phyloP scores from a whole-genome alignment of 257 asterid genomes.

The Solanum phureja region DNA sequence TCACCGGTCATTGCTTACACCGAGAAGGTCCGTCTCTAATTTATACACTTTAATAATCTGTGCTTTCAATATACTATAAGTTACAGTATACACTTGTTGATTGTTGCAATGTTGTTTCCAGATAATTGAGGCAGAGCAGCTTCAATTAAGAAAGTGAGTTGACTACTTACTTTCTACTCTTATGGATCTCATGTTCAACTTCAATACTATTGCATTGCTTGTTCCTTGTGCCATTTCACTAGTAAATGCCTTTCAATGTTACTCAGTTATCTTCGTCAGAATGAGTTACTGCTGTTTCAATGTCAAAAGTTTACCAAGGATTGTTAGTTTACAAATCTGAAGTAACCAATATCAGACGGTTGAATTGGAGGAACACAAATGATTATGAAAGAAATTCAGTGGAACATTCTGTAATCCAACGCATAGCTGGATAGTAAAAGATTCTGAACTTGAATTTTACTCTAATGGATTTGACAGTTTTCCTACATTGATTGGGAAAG shows the following conservation, averaged over 20 bases:
- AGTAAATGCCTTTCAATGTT: neutral
- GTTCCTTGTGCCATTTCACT: neutral
- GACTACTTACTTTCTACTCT: slow-evolving; percentile 1
- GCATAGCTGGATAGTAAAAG: neutral
- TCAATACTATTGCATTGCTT: neutral
- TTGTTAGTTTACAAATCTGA: neutral
- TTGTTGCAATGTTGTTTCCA: slow-evolving; percentile 14
- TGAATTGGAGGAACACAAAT: neutral
- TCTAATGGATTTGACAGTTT: neutral
- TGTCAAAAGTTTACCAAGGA: neutral
- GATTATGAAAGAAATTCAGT: neutral
- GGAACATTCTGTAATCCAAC: neutral
- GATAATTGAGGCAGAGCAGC: slow-evolving; percentile 83
- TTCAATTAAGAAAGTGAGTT: slow-evolving; percentile 79
- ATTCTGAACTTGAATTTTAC: neutral
- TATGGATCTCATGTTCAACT: neutral
- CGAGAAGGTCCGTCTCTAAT: slow-evolving; percentile 41
- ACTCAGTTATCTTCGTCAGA: neutral
- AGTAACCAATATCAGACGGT: neutral
- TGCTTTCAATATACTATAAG: neutral
- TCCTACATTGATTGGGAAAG: neutral
- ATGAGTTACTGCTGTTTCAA: neutral
- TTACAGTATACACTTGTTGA: neutral
- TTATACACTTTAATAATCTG: neutral
- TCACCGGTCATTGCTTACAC: slow-evolving; percentile 81